Base-by-base conservation (phyloP, 2,329 filamentous ascomycete species). In the Colletotrichum musae region DNA sequence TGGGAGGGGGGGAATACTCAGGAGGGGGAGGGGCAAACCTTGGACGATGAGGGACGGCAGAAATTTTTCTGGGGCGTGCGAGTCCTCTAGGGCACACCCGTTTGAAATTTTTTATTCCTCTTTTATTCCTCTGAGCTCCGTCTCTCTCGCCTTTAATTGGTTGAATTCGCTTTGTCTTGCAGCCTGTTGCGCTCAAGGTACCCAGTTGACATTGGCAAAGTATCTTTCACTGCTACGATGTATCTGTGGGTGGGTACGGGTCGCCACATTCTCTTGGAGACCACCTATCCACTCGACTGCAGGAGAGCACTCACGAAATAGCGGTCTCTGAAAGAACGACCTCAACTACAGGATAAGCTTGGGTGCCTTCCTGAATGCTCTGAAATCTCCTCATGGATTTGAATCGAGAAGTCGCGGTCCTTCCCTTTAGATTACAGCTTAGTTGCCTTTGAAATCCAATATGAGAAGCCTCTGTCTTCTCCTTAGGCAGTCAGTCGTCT, bases 271-370 rank as follows among this genome's bases (percentile, higher is more conserved):
- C 9, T n/a, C 45, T 57, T 47, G 53, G 60, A 48, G 45, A 48
- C 48, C 28, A 61, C 47, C 57, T 24, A 51, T 45, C 58, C 48
- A 47, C 63, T 51, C 3, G 6, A 43, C 53, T 32, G 13, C 58
- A 21, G 16, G 9, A 43, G 41, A 43, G 41, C 45, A 28, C 26
- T 50, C 32, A 26, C 51, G 26, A 66, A 66, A 61, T 39, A 62
- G 63, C 63, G 57, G 63, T 66, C 53, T 66, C 18, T 36, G 10
- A 21, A 18, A 18, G 58, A 15, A 32, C 45, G 50, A 52, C 10
- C 13, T 26, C 18, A 26, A 12, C 24, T 52, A 10, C 50, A 28
- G 5, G 41, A 52, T 21, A 18, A 52, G 16, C 50, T 10, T 36
- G 32, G 32, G 32, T 36, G 32, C 32, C 32, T 36, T 36, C 32